A percentile compares a stretch with the other conserved stretches of the same genome.
Conservation (phyloP, 2,329 filamentous ascomycete species). For the Tolypocladium tropicale region DNA sequence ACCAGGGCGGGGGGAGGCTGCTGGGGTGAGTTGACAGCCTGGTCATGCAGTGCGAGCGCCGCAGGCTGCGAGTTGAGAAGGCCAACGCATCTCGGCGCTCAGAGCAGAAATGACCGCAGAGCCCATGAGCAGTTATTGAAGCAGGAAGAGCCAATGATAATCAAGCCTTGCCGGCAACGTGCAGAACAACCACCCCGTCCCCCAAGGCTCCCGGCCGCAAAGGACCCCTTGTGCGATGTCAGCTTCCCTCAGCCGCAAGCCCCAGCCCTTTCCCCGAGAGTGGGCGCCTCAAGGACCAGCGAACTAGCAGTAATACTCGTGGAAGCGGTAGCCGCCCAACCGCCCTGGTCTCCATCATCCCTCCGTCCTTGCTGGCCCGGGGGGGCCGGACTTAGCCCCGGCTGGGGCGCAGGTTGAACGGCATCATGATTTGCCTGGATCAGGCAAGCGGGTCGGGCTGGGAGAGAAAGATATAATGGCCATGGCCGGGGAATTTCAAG, state of each 20-base stretch:
- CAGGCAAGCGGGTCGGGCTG: background rate
- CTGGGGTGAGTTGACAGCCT: background rate
- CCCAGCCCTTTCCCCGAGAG: background rate
- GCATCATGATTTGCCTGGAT: background rate
- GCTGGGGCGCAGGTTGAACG: background rate
- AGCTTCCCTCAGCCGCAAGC: conserved; percentile 6
- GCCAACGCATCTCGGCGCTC: background rate
- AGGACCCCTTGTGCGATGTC: background rate
- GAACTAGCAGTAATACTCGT: background rate
- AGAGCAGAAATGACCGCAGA: background rate
- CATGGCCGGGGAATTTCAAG: background rate
- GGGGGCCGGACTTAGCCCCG: background rate
- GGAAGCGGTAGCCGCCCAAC: background rate
- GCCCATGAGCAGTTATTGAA: background rate
- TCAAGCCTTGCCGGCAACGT: background rate
- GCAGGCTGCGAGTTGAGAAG: background rate
- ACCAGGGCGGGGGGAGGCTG: background rate
- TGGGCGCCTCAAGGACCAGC: background rate
- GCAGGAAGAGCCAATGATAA: background rate
- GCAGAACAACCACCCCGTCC: background rate
- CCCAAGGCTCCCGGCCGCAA: background rate
- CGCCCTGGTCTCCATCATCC: background rate
- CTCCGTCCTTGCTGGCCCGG: background rate
- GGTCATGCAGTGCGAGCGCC: background rate
- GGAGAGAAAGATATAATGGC: background rate